Evolutionary conservation across 2,329 filamentous ascomycete genomes (phyloP), one percentile per base, ranked within the genome.

Genomic region (Helicocarpus griseus): DNA sequence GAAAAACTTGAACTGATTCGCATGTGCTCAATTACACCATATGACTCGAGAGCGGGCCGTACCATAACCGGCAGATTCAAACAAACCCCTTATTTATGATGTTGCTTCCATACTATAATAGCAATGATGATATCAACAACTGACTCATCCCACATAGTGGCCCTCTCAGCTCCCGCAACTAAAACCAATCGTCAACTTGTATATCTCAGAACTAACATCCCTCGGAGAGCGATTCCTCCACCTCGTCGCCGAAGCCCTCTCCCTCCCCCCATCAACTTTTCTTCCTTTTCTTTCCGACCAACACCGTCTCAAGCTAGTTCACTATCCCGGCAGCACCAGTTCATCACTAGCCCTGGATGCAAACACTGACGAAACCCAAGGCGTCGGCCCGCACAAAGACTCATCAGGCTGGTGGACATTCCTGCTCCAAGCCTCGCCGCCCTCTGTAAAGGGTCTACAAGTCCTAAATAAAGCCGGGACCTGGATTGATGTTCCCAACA

Each of bases 391-490:
- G 0, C 80, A 83, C 65, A 82, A 82, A 58, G 78, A 81, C 61
- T 82, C 76, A 0, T 81, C 78, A 0, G 80, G 80, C 3, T 83
- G 79, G 78, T 79, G 80, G 69, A 83, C 81, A 0, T 83, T 84
- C 55, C 72, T 84, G 3, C 73, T 81, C 1, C 81, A 84, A 61
- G 77, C 79, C 5, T 79, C 76, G 0, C 72, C 75, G 2, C 74
- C 77, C 3, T 65, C 72, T 8, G 67, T 74, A 1, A 61, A 71
- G 36, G 73, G 73, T 0, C 61, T 75, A 2, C 68, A 75, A 55
- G 71, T 69, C 0, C 60, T 74, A 8, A 72, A 68, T 53, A 69
- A 69, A 28, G 56, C 62, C 2, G 71, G 70, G 0, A 59, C 64
- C 24, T 74, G 71, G 72, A 65, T 74, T 22, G 63, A 69, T 44